phyloP scores from a whole-genome alignment of 75 land plant genomes.

The Pinus tabuliformis region DNA sequence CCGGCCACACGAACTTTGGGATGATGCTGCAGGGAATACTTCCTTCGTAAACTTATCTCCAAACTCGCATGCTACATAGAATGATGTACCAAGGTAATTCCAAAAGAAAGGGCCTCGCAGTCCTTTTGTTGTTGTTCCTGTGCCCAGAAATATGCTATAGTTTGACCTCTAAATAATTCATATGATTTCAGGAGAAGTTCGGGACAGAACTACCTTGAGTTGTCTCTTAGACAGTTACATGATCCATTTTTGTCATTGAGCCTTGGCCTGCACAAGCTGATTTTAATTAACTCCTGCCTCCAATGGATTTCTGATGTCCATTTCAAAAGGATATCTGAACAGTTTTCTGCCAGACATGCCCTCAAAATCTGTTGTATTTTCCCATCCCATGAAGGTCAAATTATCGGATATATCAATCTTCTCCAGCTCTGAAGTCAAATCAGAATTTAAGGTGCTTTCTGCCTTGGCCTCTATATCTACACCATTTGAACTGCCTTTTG shows the following conservation, averaged over 20 bases:
- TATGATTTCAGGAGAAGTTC: neutral
- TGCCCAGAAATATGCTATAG: no score
- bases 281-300: neutral
- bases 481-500: conserved; percentile 12
- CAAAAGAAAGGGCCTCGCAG: no score
- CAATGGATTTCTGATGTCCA: neutral
- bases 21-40: no score
- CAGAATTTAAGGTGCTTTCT: conserved; percentile 8
- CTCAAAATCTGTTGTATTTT: conserved; percentile 46
- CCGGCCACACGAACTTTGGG: no score
- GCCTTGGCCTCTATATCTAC: neutral
- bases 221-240: neutral
- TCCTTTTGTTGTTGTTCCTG: no score
- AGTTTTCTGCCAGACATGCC: conserved; percentile 21
- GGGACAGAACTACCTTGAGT: conserved; percentile 11
- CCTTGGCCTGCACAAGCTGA: neutral
- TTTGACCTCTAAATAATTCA: no score
- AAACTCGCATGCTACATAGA: no score
- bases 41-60: no score
- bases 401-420: conserved; percentile 21
- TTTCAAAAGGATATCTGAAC: conserved; percentile 24
- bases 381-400: conserved; percentile 53
- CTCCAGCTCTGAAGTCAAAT: conserved; percentile 19
- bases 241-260: neutral
- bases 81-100: no score